These are phyloP conservation scores for Podospora tetraspora DNA, from an alignment of 495 filamentous ascomycete species.

Conservation along the genomic window DNA sequence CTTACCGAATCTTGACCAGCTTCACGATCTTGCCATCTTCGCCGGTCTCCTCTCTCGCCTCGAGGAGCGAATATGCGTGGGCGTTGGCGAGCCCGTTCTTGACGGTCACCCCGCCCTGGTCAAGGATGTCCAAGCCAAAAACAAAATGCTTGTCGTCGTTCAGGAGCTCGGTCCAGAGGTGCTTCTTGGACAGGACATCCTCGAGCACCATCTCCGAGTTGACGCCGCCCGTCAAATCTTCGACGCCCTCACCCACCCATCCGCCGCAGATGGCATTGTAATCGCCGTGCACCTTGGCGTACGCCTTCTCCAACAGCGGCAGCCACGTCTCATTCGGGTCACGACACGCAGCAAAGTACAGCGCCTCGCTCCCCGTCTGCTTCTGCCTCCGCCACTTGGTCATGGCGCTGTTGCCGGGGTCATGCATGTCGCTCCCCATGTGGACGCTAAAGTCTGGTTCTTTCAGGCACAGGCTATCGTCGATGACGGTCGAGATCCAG, in stretches of 20 bases:
- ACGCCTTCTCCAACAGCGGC: constrained; percentile 71
- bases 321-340: constrained; percentile 73
- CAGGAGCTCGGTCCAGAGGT: constrained; percentile 66
- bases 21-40: constrained; percentile 33
- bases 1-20: constrained; percentile 54
- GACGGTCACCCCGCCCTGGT: not conserved
- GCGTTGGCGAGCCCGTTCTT: constrained; percentile 54
- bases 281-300: constrained; percentile 66
- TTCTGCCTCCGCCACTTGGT: constrained; percentile 5
- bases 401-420: constrained; percentile 24
- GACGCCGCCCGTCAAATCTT: constrained; percentile 75
- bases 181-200: constrained; percentile 58
- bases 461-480: constrained; percentile 30
- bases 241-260: constrained; percentile 66
- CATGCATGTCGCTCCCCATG: constrained; percentile 24
- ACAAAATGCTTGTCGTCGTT: constrained; percentile 29
- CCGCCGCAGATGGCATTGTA: constrained; percentile 59
- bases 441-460: constrained; percentile 20
- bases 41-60: constrained; percentile 59
- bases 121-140: constrained; percentile 15
- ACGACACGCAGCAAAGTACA: constrained; percentile 66
- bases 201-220: constrained; percentile 58
- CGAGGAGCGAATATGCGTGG: constrained; percentile 71
- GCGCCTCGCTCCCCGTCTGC: constrained; percentile 46
- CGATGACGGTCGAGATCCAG: constrained; percentile 69